phyloP scores from a whole-genome alignment of 164 flowering plant species.

The grape (Vitis vinifera) region ASM3070453v1 NC_081817.1:3831501-3832000 shows the following conservation, averaged over 20 bases:
- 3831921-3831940: slow-evolving; percentile 13
- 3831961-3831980: slow-evolving; percentile 22
- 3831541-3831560: too few species aligned
- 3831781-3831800: slow-evolving; percentile 34
- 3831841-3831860: slow-evolving; percentile 27
- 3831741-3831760: slow-evolving; percentile 44
- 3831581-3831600: too few species aligned
- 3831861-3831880: background rate
- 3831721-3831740: slow-evolving; percentile 24
- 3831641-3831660: slow-evolving; percentile 35
- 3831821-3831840: slow-evolving; percentile 38
- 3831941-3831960: background rate
- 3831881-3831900: too few species aligned
- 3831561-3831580: too few species aligned
- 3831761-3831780: slow-evolving; percentile 34
- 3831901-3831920: too few species aligned
- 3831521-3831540: too few species aligned
- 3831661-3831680: slow-evolving; percentile 41
- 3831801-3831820: slow-evolving; percentile 46
- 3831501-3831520: too few species aligned
- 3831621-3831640: slow-evolving; percentile 28
- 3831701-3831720: slow-evolving; percentile 7
- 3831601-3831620: background rate
- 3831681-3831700: slow-evolving; percentile 8
- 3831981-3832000: slow-evolving; percentile 14